These are phyloP conservation scores for Dryadomyces quercus-mongolicae DNA, from an alignment of 2,329 filamentous ascomycete species.

Conservation along the genomic window DNA sequence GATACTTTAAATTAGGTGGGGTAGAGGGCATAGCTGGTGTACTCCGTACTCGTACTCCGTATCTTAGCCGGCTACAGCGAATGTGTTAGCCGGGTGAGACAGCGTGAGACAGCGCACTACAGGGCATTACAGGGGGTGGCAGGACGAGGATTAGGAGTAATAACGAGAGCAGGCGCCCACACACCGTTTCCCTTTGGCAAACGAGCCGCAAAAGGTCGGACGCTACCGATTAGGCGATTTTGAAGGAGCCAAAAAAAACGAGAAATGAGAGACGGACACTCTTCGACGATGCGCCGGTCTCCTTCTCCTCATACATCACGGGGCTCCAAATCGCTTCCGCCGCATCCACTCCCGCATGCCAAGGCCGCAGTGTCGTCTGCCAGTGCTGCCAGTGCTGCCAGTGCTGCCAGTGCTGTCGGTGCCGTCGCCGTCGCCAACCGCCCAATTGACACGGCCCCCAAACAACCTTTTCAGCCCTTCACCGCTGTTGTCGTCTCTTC, in stretches of 20 bases:
- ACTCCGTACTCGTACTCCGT: too few species aligned
- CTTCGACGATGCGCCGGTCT: background rate
- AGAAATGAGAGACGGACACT: background rate
- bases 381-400: background rate
- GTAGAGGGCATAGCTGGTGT: too few species aligned
- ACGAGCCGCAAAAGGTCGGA: background rate
- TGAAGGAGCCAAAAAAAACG: background rate
- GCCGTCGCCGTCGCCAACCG: background rate
- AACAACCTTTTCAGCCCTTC: background rate
- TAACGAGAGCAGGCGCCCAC: too few species aligned
- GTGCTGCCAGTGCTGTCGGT: too few species aligned
- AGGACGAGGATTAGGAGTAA: too few species aligned
- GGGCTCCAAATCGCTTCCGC: background rate
- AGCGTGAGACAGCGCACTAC: too few species aligned
- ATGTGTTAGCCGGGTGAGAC: too few species aligned
- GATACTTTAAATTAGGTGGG: too few species aligned
- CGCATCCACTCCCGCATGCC: background rate
- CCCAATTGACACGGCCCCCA: background rate
- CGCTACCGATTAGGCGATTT: background rate
- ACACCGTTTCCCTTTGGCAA: too few species aligned
- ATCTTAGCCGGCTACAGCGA: too few species aligned
- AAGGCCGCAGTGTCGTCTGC: background rate
- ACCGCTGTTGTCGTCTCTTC: slow-evolving; percentile 3
- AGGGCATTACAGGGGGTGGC: too few species aligned
- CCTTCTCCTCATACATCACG: background rate